These are phyloP conservation scores for Mortierella alpina DNA, from an alignment of 192 early-diverging fungal genomes.

Conservation along the genomic window DNA sequence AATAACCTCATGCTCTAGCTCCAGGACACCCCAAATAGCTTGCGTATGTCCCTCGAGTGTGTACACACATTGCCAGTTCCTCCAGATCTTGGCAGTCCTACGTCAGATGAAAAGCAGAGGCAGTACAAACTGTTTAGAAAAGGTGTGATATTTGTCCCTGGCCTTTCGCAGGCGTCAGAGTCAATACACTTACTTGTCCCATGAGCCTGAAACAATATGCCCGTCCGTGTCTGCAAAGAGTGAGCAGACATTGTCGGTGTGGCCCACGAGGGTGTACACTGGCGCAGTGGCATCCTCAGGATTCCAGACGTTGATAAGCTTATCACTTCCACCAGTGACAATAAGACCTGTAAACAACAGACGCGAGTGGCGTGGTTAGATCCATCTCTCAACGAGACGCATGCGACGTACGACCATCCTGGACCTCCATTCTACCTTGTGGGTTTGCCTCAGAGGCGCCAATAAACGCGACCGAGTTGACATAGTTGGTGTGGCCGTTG, in stretches of 20 bases:
- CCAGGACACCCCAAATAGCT: slow-evolving; percentile 95
- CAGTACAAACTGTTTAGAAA: not conserved
- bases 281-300: slow-evolving; percentile 67
- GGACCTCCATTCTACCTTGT: slow-evolving; percentile 59
- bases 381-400: not conserved
- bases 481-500: slow-evolving; percentile 79
- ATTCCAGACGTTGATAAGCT: slow-evolving; percentile 85
- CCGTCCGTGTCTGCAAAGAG: slow-evolving; percentile 71
- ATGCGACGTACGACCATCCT: not conserved
- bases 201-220: slow-evolving; percentile 92
- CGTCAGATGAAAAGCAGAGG: not conserved
- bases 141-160: not conserved
- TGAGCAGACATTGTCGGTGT: slow-evolving; percentile 89
- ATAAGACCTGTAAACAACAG: slow-evolving; percentile 71
- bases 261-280: slow-evolving; percentile 78
- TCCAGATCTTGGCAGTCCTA: slow-evolving; percentile 93
- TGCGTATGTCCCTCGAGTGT: slow-evolving; percentile 82
- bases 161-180: not conserved
- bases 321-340: slow-evolving; percentile 86
- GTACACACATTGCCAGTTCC: slow-evolving; percentile 74
- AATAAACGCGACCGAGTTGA: slow-evolving; percentile 78
- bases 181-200: slow-evolving; percentile 83
- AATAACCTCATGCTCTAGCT: slow-evolving; percentile 72
- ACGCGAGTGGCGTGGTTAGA: not conserved
- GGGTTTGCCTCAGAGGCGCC: slow-evolving; percentile 67